Conservation (phyloP, 352 stramenopile species). For the Pythium volutum region DNA sequence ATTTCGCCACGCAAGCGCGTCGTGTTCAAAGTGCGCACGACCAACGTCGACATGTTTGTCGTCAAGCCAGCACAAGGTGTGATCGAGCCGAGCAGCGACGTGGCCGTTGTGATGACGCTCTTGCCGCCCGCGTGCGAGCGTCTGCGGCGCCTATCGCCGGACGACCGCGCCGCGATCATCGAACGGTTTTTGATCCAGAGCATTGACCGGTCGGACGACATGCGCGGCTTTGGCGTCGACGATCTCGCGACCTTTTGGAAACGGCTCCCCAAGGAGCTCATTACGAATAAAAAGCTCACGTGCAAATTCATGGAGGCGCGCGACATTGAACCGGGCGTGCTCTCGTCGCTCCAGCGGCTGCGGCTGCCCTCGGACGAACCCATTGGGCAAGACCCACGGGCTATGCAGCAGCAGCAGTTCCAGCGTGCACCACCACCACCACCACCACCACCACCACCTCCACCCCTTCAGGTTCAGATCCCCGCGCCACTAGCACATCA, state of each 20-base stretch:
- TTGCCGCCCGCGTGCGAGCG: slow-evolving; percentile 28
- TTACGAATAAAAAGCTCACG: slow-evolving; percentile 63
- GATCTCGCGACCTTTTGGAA: slow-evolving; percentile 52
- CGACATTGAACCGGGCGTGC: slow-evolving; percentile 1
- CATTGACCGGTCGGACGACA: slow-evolving; percentile 32
- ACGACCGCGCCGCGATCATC: slow-evolving; percentile 45
- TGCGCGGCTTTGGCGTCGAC: slow-evolving; percentile 27
- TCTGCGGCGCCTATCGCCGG: slow-evolving; percentile 34
- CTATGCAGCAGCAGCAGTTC: too few species aligned
- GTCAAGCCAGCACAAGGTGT: slow-evolving; percentile 68
- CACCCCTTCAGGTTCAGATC: too few species aligned
- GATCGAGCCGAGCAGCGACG: slow-evolving; percentile 34
- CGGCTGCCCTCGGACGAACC: slow-evolving; percentile 9
- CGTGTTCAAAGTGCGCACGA: slow-evolving; percentile 76
- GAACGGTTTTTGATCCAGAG: slow-evolving; percentile 37
- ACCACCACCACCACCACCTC: neutral
- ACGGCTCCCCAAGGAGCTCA: slow-evolving; percentile 43
- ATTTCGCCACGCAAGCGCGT: slow-evolving; percentile 55
- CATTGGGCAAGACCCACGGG: neutral
- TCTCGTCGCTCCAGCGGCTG: slow-evolving; percentile 7
- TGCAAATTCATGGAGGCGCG: slow-evolving; percentile 62
- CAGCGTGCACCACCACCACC: neutral
- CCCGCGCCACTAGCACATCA: neutral
- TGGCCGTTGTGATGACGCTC: slow-evolving; percentile 41
- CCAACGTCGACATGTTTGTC: slow-evolving; percentile 70